Base-by-base conservation (phyloP, 257 asterid genomes). In the Anisodus tanguticus region DNA sequence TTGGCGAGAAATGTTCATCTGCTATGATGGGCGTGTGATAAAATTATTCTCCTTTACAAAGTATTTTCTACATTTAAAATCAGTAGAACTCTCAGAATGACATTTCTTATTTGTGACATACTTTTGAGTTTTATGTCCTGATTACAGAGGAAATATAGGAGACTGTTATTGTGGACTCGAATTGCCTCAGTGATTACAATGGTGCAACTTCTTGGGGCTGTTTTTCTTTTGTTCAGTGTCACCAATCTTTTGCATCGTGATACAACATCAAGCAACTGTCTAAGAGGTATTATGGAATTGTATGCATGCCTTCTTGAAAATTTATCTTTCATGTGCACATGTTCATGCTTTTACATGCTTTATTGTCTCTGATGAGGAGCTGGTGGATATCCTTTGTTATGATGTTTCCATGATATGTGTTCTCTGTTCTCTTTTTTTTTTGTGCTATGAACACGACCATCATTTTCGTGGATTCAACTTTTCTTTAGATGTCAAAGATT, bases 101-200 rank as follows among this genome's bases (percentile, higher is more conserved):
- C 51, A 55, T 69, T 19, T 17, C 17, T 22, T 70, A 39, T 71
- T 59, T 45, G 39, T n/a, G 16, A 54, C 49, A 3, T 13, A 54
- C 54, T 55, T 81, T 55, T 57, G 70, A 9, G 60, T 12, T 10
- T 26, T 57, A 9, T 63, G 37, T 68, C 55, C 26, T 45, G 66
- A 41, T 57, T 58, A 60, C 83, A 87, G 87, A 63, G 54, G 83
- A 87, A 80, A 54, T 85, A 87, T 55, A 78, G 47, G 79, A 57
- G 82, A 43, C 83, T 84, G 86, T 41, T 84, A 76, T 59, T 85
- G 84, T 87, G 89, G 87, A 87, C 86, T 17, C 84, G 86, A 57
- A 66, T 87, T 84, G 66, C 87, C 47, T 13, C 83, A 51, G 53
- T 72, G 31, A 87, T 87, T 59, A 87, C 89, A n/a, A 58, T 76